Evolutionary conservation across 2,329 filamentous ascomycete genomes (phyloP), one percentile per base, ranked within the genome.

Genomic region (Hymenoscyphus linearis): DNA sequence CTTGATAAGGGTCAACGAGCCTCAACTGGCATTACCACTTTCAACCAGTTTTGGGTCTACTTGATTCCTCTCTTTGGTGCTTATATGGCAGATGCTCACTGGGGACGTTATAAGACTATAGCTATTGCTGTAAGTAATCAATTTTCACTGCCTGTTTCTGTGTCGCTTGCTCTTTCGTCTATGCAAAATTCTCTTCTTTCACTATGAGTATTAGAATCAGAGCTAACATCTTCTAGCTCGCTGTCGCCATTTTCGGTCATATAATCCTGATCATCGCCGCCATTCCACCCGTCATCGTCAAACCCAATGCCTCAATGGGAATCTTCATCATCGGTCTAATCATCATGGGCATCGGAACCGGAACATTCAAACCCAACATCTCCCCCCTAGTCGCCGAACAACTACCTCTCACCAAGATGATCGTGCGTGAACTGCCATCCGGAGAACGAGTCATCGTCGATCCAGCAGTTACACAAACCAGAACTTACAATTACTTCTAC

Each of bases 341-440:
- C 52, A 78, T 90, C 61, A 85, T 90, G 71, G 85, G 85, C 2
- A 68, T 89, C 5, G 87, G 87, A 52, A 87, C 86, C 1, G 87
- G 87, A 61, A 83, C 85, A 61, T 89, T 90, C 79, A 91, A 90
- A 75, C 81, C 85, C 18, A 90, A 89, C 67, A 86, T 90, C 47
- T 83, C 84, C 0, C 83, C 84, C 2, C 74, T 87, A 57, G 82
- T 87, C 60, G 84, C 82, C 6, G 85, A 88, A 67, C 84, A 88
- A 67, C 80, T 84, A 65, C 76, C 74, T 2, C 76, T 81, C n/a
- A 79, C 79, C 1, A 80, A 78, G 59, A 76, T 81, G 26, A 75
- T 77, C 50, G 77, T 86, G 53, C 75, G 78, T 53, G 79, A 76
- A 12, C 70, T 79, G 1, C 74, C 79, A 52, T 79, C 74, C 7